phyloP scores from a whole-genome alignment of 768 basidiomycete genomes.

The Cubamyces sp. region DNA sequence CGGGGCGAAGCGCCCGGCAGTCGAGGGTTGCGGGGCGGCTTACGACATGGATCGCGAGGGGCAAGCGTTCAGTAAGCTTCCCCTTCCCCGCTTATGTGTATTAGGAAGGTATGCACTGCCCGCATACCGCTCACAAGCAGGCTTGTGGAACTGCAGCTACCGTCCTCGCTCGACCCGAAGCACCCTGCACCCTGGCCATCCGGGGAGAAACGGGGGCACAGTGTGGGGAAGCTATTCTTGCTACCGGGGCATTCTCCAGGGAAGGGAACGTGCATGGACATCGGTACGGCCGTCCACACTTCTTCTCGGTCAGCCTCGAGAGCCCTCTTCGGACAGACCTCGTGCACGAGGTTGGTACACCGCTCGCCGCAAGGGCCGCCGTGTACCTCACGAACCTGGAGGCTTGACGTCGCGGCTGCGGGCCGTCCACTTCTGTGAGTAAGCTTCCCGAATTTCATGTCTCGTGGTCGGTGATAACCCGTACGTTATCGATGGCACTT shows the following conservation, averaged over 20 bases:
- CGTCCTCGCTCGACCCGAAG: too few relatives aligned
- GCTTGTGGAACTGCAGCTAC: too few relatives aligned
- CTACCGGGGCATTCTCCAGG: constrained; percentile 6
- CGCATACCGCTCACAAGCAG: too few relatives aligned
- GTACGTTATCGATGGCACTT: background rate
- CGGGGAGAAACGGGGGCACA: background rate
- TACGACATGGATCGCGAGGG: constrained; percentile 4
- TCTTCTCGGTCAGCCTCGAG: background rate
- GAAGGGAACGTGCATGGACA: constrained; percentile 2
- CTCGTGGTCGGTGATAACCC: constrained; percentile 5
- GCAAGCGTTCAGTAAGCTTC: background rate
- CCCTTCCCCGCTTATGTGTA: background rate
- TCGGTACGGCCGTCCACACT: background rate
- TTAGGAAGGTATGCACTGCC: too few relatives aligned
- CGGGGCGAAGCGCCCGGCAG: too few relatives aligned
- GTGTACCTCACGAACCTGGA: background rate
- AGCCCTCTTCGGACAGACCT: constrained; percentile 5
- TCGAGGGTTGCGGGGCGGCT: background rate
- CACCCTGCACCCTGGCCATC: too few relatives aligned
- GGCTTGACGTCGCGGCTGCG: background rate
- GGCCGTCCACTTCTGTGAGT: constrained; percentile 8
- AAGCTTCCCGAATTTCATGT: background rate
- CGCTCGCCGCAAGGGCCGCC: background rate
- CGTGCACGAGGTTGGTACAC: background rate
- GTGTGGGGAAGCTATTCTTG: background rate